Evolutionary conservation across 2,329 filamentous ascomycete species (phyloP).

Genomic region (Colletotrichum paranaense): DNA sequence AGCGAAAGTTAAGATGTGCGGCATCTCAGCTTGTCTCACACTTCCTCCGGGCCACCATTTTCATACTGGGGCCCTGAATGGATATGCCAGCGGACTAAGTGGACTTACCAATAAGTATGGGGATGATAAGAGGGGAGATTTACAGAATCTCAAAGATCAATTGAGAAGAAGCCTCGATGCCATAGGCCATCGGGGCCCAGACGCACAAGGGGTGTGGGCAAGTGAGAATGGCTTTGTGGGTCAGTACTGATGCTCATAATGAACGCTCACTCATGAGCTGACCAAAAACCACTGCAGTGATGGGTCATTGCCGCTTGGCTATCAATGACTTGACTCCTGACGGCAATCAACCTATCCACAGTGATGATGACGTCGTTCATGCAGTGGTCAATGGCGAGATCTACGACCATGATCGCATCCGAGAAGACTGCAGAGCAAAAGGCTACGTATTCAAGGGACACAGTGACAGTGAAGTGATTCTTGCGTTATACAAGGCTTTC

Average conservation of each 20-base stretch:
- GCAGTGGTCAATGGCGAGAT: conserved; percentile 48
- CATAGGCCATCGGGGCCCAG: conserved; percentile 45
- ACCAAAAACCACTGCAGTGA: conserved; percentile 21
- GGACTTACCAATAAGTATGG: background rate
- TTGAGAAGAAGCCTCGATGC: conserved; percentile 38
- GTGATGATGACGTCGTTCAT: conserved; percentile 53
- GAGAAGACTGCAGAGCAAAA: conserved; percentile 46
- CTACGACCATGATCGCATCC: conserved; percentile 59
- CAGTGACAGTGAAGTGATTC: conserved; percentile 64
- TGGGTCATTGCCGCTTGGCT: conserved; percentile 61
- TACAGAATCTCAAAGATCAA: conserved; percentile 1
- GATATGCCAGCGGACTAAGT: background rate
- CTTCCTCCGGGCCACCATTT: background rate
- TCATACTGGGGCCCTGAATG: conserved; percentile 13
- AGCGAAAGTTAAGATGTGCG: too few relatives aligned
- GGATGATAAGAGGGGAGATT: background rate
- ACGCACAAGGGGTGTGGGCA: conserved; percentile 43
- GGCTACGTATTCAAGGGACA: conserved; percentile 56
- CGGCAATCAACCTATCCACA: conserved; percentile 59
- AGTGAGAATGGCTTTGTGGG: conserved; percentile 20
- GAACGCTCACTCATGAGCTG: background rate
- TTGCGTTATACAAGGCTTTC: conserved; percentile 62
- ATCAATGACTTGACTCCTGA: conserved; percentile 62
- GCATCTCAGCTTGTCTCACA: too few relatives aligned
- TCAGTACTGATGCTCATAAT: background rate